Conservation (phyloP, 179 eudicot species). For the Silene noctiflora region DNA sequence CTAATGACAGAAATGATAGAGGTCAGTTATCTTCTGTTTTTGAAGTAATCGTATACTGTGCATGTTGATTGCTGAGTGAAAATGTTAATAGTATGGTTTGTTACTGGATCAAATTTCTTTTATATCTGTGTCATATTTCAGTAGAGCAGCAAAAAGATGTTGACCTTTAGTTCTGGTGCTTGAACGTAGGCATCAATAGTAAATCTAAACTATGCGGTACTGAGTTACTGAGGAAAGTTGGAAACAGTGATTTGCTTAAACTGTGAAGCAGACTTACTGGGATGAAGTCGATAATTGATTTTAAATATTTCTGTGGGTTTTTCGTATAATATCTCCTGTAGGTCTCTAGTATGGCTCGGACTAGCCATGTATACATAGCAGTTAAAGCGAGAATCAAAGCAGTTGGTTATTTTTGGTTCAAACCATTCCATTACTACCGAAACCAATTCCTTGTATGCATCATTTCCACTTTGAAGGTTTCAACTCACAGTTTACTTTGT, state of each 20-base stretch:
- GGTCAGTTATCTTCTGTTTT: slow-evolving; percentile 37
- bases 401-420: background rate
- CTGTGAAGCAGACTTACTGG: background rate
- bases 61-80: background rate
- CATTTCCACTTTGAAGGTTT: background rate
- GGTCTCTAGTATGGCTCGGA: background rate
- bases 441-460: background rate
- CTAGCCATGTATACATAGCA: background rate
- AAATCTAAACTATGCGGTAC: background rate
- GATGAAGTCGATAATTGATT: background rate
- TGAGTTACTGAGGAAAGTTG: background rate
- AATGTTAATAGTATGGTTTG: too few relatives aligned
- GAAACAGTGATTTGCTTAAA: background rate
- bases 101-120: background rate
- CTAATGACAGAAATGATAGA: slow-evolving; percentile 97
- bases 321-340: background rate
- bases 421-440: background rate
- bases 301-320: background rate
- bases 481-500: background rate
- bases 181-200: background rate
- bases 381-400: background rate
- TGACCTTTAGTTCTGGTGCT: background rate
- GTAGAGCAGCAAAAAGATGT: too few relatives aligned
- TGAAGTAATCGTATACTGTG: background rate
- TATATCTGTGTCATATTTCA: background rate